These are phyloP conservation scores for Cladosporium sp. DNA, from an alignment of 2,329 filamentous ascomycete species.

Conservation along the genomic window DNA sequence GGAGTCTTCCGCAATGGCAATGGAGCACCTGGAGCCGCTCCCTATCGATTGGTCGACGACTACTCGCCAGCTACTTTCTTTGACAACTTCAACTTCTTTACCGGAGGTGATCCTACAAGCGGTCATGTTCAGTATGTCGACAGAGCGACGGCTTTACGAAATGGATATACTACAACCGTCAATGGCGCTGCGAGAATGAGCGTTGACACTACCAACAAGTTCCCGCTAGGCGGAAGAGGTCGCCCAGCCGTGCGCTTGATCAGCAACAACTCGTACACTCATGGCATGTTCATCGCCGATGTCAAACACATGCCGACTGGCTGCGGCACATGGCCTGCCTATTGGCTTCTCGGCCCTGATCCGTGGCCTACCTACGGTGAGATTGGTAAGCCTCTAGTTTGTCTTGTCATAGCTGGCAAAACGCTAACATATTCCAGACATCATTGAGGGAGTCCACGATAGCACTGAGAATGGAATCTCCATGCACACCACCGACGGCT, in stretches of 20 bases:
- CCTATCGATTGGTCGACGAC: conserved; percentile 37
- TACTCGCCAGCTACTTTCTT: conserved; percentile 38
- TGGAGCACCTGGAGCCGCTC: conserved; percentile 33
- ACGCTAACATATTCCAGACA: conserved; percentile 29
- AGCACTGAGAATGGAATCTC: conserved; percentile 33
- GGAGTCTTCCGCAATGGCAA: conserved; percentile 32
- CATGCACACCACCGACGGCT: conserved; percentile 37
- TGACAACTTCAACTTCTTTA: conserved; percentile 41
- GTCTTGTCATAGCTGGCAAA: not conserved
- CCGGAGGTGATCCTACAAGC: conserved; percentile 36
- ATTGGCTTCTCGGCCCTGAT: conserved; percentile 45
- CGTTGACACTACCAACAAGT: conserved; percentile 44
- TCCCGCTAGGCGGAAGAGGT: conserved; percentile 42
- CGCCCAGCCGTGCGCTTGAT: conserved; percentile 40
- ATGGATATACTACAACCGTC: conserved; percentile 35
- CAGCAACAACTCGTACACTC: conserved; percentile 42
- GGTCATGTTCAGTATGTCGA: conserved; percentile 47
- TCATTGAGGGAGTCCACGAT: conserved; percentile 41
- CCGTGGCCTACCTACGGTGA: conserved; percentile 42
- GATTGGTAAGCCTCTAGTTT: conserved; percentile 30
- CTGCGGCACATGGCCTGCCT: conserved; percentile 46
- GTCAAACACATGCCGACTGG: conserved; percentile 42
- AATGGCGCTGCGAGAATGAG: conserved; percentile 34
- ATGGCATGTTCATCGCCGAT: conserved; percentile 44
- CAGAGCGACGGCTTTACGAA: conserved; percentile 37